Evolutionary conservation across 1,139 yeast genomes (phyloP).

Genomic region (Spencermartinsiella ligniputridi): DNA sequence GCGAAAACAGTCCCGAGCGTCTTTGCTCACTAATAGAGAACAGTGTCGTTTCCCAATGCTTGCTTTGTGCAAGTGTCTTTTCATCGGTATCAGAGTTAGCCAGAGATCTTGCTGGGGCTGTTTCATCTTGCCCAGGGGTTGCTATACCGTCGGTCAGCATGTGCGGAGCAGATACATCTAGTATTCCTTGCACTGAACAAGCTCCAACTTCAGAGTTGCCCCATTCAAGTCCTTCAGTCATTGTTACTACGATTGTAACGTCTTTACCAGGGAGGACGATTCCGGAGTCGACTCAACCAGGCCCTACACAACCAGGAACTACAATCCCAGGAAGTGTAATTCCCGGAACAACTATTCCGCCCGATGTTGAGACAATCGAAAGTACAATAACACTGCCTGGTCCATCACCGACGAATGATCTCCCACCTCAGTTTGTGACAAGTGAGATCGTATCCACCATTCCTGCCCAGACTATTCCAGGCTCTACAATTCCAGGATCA

Average conservation of each 20-base stretch:
- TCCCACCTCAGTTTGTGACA: not conserved
- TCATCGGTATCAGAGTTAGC: too few relatives aligned
- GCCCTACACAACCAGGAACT: conserved; percentile 16
- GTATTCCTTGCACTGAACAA: too few relatives aligned
- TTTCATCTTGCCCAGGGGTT: not conserved
- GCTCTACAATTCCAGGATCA: conserved; percentile 17
- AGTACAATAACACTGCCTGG: not conserved
- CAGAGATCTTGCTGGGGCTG: not conserved
- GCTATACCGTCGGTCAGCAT: not conserved
- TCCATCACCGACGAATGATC: not conserved
- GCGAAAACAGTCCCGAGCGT: not conserved
- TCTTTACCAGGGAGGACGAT: conserved; percentile 11
- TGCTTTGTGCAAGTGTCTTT: not conserved
- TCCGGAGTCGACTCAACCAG: conserved; percentile 16
- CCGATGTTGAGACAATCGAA: not conserved
- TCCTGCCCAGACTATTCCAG: conserved; percentile 18
- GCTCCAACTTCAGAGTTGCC: too few relatives aligned
- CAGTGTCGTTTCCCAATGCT: not conserved
- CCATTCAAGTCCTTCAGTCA: too few relatives aligned
- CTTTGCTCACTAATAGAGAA: not conserved
- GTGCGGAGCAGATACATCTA: too few relatives aligned
- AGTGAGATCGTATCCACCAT: conserved; percentile 7
- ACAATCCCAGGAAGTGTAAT: conserved; percentile 15
- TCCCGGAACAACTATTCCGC: conserved; percentile 14
- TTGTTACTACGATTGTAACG: conserved; percentile 6